Percentiles rank a stretch among this genome's conserved stretches.
Evolutionary conservation across 1,139 yeast species (phyloP).

Genomic region (Debaryomyces udenii): DNA sequence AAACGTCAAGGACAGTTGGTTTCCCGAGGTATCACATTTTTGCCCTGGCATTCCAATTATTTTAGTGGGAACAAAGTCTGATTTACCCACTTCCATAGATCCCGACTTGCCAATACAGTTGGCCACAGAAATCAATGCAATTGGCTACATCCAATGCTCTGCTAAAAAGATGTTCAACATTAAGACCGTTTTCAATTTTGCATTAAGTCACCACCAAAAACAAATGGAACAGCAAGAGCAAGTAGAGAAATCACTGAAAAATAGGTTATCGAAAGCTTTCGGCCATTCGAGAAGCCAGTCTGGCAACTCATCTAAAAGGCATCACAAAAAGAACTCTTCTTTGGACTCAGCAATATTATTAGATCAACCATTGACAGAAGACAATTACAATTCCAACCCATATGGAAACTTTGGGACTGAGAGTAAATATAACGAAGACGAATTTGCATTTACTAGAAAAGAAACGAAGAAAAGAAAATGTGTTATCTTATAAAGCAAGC

Average conservation of each 20-base stretch:
- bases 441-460: slow-evolving; percentile 45
- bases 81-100: slow-evolving; percentile 49
- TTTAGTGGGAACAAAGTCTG: slow-evolving; percentile 80
- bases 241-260: slow-evolving; percentile 36
- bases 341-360: slow-evolving; percentile 41
- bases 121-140: slow-evolving; percentile 70
- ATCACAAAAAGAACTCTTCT: slow-evolving; percentile 42
- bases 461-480: slow-evolving; percentile 36
- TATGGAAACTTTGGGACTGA: slow-evolving; percentile 32
- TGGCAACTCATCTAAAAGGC: slow-evolving; percentile 26
- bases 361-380: slow-evolving; percentile 45
- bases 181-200: slow-evolving; percentile 64
- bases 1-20: slow-evolving; percentile 82
- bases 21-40: slow-evolving; percentile 81
- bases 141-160: slow-evolving; percentile 79
- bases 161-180: slow-evolving; percentile 73
- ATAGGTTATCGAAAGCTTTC: slow-evolving; percentile 37
- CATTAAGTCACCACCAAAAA: slow-evolving; percentile 42
- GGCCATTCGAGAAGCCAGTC: slow-evolving; percentile 34
- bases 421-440: slow-evolving; percentile 41
- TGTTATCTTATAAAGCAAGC: slow-evolving; percentile 30
- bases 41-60: slow-evolving; percentile 80
- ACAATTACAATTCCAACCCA: slow-evolving; percentile 31
- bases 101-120: slow-evolving; percentile 56
- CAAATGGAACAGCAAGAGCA: slow-evolving; percentile 42